Evolutionary conservation across 1,284 basidiomycete genomes (phyloP).

Genomic region (Fomitiporia mediterranea): DNA sequence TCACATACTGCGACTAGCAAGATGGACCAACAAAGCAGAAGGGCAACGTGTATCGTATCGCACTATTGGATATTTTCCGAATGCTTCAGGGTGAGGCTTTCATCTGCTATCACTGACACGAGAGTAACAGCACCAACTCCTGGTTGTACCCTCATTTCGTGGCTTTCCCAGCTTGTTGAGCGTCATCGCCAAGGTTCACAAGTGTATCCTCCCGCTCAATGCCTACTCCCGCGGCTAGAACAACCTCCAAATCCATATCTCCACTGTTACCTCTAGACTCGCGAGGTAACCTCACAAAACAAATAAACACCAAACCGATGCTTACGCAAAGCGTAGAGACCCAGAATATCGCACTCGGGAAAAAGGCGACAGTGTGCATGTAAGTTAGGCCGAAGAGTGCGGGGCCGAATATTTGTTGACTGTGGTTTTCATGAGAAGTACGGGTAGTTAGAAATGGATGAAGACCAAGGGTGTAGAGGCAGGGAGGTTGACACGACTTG

Average conservation of each 20-base stretch:
- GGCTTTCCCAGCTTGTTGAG: neutral
- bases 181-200: constrained; percentile 4
- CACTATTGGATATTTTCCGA: too few relatives aligned
- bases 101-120: too few relatives aligned
- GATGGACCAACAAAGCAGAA: too few relatives aligned
- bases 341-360: constrained; percentile 55
- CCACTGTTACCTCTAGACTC: neutral
- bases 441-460: neutral
- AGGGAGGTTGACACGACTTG: too few relatives aligned
- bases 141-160: neutral
- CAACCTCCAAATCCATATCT: neutral
- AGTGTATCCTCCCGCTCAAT: constrained; percentile 8
- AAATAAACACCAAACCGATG: constrained; percentile 40
- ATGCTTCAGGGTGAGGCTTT: too few relatives aligned
- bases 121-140: too few relatives aligned
- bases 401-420: constrained; percentile 54
- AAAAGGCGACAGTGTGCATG: constrained; percentile 53
- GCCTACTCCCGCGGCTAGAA: too few relatives aligned
- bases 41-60: too few relatives aligned
- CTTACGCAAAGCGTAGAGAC: constrained; percentile 35
- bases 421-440: constrained; percentile 25
- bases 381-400: constrained; percentile 56
- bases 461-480: too few relatives aligned
- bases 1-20: too few relatives aligned
- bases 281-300: constrained; percentile 31